These are phyloP conservation scores for Fusarium xylarioides DNA, from an alignment of 2,329 filamentous ascomycete species.

Conservation along the genomic window DNA sequence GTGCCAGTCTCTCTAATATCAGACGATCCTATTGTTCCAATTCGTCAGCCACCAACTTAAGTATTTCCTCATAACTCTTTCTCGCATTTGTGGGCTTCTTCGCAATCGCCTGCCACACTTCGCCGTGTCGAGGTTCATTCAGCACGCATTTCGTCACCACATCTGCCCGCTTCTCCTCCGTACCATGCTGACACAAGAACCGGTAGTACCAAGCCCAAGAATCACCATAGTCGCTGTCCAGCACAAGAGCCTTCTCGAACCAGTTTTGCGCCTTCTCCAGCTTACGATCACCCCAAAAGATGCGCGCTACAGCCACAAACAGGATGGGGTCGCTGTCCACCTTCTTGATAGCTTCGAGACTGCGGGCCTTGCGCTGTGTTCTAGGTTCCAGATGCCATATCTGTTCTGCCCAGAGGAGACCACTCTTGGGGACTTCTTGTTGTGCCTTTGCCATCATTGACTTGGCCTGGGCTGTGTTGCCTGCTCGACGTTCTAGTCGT, in stretches of 20 bases:
- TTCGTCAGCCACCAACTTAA: slow-evolving; percentile 76
- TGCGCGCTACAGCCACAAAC: slow-evolving; percentile 90
- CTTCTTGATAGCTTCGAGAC: slow-evolving; percentile 95
- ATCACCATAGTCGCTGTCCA: slow-evolving; percentile 89
- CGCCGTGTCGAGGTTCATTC: slow-evolving; percentile 90
- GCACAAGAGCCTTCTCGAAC: slow-evolving; percentile 94
- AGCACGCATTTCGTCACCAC: slow-evolving; percentile 81
- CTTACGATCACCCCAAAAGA: slow-evolving; percentile 94
- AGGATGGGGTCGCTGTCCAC: slow-evolving; percentile 91
- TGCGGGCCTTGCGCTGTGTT: slow-evolving; percentile 90
- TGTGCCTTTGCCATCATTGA: slow-evolving; percentile 92
- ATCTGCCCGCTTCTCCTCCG: slow-evolving; percentile 88
- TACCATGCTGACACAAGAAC: slow-evolving; percentile 91
- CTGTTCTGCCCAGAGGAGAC: slow-evolving; percentile 90
- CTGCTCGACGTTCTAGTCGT: slow-evolving; percentile 86
- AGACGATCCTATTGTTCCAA: slow-evolving; percentile 43
- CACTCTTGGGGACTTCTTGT: slow-evolving; percentile 88
- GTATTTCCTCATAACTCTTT: slow-evolving; percentile 79
- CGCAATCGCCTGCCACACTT: slow-evolving; percentile 85
- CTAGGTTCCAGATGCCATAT: slow-evolving; percentile 94
- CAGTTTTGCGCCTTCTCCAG: slow-evolving; percentile 94
- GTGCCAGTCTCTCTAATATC: not conserved
- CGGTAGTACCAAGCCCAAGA: slow-evolving; percentile 99
- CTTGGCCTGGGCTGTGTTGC: slow-evolving; percentile 84
- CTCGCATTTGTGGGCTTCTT: slow-evolving; percentile 87